Evolutionary conservation across 148 eudicot species (phyloP).

Genomic region (Drosera capensis): DNA sequence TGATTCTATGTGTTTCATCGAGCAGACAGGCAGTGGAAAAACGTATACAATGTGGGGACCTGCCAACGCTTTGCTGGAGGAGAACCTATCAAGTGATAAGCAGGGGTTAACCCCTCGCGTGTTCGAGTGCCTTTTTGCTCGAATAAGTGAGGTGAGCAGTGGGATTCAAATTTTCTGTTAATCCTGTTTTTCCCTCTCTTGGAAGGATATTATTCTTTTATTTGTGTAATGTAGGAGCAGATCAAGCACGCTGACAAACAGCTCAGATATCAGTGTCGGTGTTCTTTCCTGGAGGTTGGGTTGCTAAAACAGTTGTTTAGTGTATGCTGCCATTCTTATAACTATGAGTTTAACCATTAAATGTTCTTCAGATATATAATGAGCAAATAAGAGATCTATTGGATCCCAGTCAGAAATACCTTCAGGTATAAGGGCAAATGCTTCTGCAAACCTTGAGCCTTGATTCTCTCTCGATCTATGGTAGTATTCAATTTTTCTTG

Average conservation of each 20-base stretch:
- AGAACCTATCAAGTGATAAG: slow-evolving; percentile 42
- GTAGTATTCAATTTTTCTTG: too few species aligned
- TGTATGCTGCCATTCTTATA: neutral
- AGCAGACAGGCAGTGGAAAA: slow-evolving; percentile 94
- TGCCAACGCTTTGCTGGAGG: slow-evolving; percentile 73
- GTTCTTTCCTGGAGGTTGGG: slow-evolving; percentile 92
- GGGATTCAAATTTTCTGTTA: neutral
- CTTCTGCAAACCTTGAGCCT: too few species aligned
- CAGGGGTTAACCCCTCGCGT: slow-evolving; percentile 94
- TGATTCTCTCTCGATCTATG: too few species aligned
- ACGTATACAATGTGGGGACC: slow-evolving; percentile 99
- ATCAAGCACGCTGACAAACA: slow-evolving; percentile 64
- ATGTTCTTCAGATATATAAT: slow-evolving; percentile 58
- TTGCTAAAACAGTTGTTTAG: slow-evolving; percentile 2
- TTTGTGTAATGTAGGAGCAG: slow-evolving; percentile 44
- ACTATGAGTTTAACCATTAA: slow-evolving; percentile 2
- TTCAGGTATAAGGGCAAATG: slow-evolving; percentile 43
- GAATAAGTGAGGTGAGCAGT: slow-evolving; percentile 58
- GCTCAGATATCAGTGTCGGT: slow-evolving; percentile 75
- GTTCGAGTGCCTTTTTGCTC: slow-evolving; percentile 58
- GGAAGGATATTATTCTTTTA: slow-evolving; percentile 10
- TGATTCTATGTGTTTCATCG: slow-evolving; percentile 6
- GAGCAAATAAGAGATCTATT: slow-evolving; percentile 89
- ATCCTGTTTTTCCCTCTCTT: slow-evolving; percentile 3
- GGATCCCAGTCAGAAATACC: slow-evolving; percentile 80